Evolutionary conservation across 1,139 yeast genomes (phyloP).

Genomic region (Saccharomyces hybrid): DNA sequence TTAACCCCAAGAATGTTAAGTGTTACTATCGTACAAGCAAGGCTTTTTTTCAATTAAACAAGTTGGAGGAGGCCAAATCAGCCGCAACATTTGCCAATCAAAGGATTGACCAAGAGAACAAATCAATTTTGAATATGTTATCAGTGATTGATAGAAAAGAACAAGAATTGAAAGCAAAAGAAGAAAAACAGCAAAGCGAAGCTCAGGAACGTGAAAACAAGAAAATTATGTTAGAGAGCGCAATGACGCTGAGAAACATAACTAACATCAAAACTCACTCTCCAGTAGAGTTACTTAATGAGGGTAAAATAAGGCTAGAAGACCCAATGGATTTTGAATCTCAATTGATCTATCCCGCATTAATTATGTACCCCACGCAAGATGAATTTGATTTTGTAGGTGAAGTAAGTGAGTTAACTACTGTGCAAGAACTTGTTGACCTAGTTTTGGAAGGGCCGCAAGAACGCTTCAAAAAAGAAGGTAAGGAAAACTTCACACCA

Average conservation of each 20-base stretch:
- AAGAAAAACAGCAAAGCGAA: conserved; percentile 25
- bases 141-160: conserved; percentile 39
- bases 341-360: conserved; percentile 70
- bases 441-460: conserved; percentile 57
- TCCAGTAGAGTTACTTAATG: conserved; percentile 39
- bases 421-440: conserved; percentile 53
- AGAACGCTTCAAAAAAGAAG: conserved; percentile 62
- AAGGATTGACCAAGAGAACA: conserved; percentile 51
- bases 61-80: conserved; percentile 64
- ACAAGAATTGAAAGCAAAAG: conserved; percentile 22
- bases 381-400: conserved; percentile 81
- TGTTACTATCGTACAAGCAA: conserved; percentile 81
- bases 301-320: conserved; percentile 45
- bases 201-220: conserved; percentile 21
- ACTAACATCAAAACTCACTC: conserved; percentile 41
- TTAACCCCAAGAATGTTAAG: conserved; percentile 67
- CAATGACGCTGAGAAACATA: conserved; percentile 51
- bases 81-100: conserved; percentile 56
- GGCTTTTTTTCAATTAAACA: conserved; percentile 65
- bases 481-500: conserved; percentile 51
- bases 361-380: conserved; percentile 74
- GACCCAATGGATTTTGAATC: conserved; percentile 70
- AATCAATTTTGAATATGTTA: conserved; percentile 42
- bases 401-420: conserved; percentile 60
- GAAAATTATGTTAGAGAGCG: conserved; percentile 39